Conservation (phyloP, 352 stramenopile species). For the Hyphochytrium catenoides region DNA sequence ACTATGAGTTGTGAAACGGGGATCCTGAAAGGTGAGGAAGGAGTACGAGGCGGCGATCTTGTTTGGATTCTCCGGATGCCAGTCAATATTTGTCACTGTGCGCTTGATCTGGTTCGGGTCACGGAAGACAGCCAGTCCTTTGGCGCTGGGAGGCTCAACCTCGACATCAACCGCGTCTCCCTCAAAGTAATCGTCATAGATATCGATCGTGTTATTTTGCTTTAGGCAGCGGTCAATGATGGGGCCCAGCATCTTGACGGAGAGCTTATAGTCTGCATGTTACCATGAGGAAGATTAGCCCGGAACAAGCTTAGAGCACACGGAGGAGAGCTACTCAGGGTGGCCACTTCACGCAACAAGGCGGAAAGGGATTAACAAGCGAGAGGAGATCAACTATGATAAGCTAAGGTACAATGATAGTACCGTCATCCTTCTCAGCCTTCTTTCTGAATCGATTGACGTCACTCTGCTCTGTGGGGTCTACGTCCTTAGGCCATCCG, state of each 20-base stretch:
- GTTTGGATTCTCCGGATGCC: conserved; percentile 81
- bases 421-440: conserved; percentile 88
- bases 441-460: conserved; percentile 89
- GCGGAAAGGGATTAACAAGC: no score
- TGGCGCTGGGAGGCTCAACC: conserved; percentile 81
- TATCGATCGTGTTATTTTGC: conserved; percentile 95
- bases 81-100: conserved; percentile 86
- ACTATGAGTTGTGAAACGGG: no score
- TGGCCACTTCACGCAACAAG: no score
- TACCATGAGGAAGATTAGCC: no score
- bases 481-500: conserved; percentile 91
- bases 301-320: no score
- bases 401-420: no score
- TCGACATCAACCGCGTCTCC: conserved; percentile 68
- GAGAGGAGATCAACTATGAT: no score
- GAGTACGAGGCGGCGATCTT: conserved; percentile 92
- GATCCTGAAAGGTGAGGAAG: conserved; percentile 84
- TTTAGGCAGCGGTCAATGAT: conserved; percentile 78
- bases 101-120: conserved; percentile 76
- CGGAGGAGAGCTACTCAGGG: no score
- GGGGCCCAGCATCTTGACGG: conserved; percentile 72
- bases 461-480: conserved; percentile 83
- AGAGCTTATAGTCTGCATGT: conserved; percentile 85
- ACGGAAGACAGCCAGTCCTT: conserved; percentile 88
- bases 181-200: conserved; percentile 90